Evolutionary conservation across 2,329 filamentous ascomycete species (phyloP), one percentile per base, ranked within the genome.

Genomic region (Triangularia verruculosa): DNA sequence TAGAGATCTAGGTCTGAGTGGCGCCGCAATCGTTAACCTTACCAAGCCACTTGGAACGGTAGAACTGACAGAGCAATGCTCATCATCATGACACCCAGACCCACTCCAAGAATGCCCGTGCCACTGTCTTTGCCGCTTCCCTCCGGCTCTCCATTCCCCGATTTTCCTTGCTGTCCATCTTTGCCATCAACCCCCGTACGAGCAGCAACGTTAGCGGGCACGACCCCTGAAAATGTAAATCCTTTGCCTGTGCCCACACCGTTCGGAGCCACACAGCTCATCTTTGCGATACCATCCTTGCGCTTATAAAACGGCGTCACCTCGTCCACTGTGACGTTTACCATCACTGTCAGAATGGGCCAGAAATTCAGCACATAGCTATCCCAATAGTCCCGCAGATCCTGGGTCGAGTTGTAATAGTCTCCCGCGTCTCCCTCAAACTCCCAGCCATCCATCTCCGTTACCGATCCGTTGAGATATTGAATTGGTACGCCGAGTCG

Each of bases 251-350:
- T 67, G 9, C 66, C 63, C 0, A 25, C 39, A 1, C 66, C 66
- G 20, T 65, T 64, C 15, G 72, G 70, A 13, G 70, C 69, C 2
- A 74, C 43, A 11, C 61, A 61, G n/a, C 58, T 57, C 12, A 67
- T 61, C 4, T 61, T 13, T 7, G 59, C 17, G 7, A 65, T 52
- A 1, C 22, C 57, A 43, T 51, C 20, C 4, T 24, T n/a, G 6
- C 53, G 24, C 17, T 30, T 22, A 13, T 51, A 61, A 12, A 6
- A 34, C 4, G 30, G 30, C 55, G 28, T 8, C n/a, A 22, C 25
- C 7, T 61, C 28, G 25, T 63, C 63, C 2, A 47, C 15, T 3
- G 59, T 65, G 5, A 53, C 55, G 32, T 67, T 61, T 3, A 67
- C 63, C 52, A 65, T 24, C 1, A 59, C 47, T 3, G 65, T 65